These are phyloP conservation scores for Xylaria sp. DNA, from an alignment of 2,329 filamentous ascomycete genomes.

Conservation along the genomic window DNA sequence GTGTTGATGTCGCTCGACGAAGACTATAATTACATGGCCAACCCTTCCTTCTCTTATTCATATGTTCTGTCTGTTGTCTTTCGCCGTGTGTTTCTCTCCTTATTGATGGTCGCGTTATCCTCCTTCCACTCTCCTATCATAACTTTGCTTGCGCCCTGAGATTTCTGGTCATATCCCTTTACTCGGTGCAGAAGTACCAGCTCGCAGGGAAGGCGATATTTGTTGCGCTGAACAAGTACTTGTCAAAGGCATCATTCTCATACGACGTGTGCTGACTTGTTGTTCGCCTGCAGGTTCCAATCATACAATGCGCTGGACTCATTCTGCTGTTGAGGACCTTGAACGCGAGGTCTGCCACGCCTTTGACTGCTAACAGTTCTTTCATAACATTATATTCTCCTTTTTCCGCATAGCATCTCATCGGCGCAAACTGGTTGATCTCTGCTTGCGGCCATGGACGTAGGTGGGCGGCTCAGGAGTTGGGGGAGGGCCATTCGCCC, in stretches of 20 bases:
- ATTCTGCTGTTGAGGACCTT: conserved; percentile 23
- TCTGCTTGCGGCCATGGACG: conserved; percentile 29
- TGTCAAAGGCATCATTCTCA: not conserved
- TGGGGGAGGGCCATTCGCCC: conserved; percentile 49
- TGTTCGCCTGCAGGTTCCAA: conserved; percentile 4
- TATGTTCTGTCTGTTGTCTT: not conserved
- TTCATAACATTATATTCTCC: conserved; percentile 4
- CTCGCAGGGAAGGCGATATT: not conserved
- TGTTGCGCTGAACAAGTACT: not conserved
- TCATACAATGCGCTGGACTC: conserved; percentile 23
- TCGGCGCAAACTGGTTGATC: not conserved
- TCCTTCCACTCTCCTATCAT: too few relatives aligned
- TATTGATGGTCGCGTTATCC: not conserved
- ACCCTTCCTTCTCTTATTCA: not conserved
- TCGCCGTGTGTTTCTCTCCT: not conserved
- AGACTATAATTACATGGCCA: not conserved
- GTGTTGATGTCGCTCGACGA: not conserved
- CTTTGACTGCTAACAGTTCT: conserved; percentile 23
- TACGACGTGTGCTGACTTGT: conserved; percentile 7
- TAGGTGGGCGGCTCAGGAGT: conserved; percentile 34
- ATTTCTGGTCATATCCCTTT: not conserved
- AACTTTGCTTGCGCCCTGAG: not conserved
- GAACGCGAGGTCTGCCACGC: conserved; percentile 22
- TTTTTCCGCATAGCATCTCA: not conserved
- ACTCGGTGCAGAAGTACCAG: not conserved